Evolutionary conservation across 208 protist species (phyloP).

Genomic region (Borovskyia barvae): DNA sequence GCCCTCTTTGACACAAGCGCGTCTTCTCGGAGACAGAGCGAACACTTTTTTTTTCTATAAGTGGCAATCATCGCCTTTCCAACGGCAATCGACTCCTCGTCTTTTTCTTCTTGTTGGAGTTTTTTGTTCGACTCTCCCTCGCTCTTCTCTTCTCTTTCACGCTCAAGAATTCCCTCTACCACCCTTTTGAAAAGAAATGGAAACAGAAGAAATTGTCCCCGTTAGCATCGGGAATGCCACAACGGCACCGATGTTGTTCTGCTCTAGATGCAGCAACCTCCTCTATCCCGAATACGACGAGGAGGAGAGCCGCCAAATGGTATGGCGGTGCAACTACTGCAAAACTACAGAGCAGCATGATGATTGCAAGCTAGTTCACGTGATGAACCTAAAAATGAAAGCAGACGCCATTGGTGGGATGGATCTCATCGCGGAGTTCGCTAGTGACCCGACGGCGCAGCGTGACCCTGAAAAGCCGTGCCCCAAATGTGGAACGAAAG

Average conservation of each 20-base stretch:
- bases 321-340: slow-evolving; percentile 89
- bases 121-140: background rate
- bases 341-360: slow-evolving; percentile 72
- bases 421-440: slow-evolving; percentile 85
- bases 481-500: slow-evolving; percentile 57
- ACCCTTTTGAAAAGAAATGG: slow-evolving; percentile 7
- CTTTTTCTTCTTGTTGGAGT: slow-evolving; percentile 3
- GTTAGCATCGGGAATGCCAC: slow-evolving; percentile 36
- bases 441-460: slow-evolving; percentile 87
- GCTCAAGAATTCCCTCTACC: background rate
- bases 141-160: background rate
- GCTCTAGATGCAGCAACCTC: slow-evolving; percentile 81
- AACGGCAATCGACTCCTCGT: background rate
- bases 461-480: slow-evolving; percentile 79
- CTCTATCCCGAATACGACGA: slow-evolving; percentile 81
- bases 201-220: slow-evolving; percentile 4
- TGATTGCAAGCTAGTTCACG: slow-evolving; percentile 84
- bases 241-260: slow-evolving; percentile 89
- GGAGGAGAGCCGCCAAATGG: slow-evolving; percentile 45
- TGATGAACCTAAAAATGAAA: slow-evolving; percentile 87
- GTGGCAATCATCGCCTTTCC: no score
- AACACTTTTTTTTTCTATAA: no score
- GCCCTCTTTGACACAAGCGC: no score
- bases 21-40: no score
- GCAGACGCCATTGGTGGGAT: slow-evolving; percentile 68